Conservation (phyloP, 169 alveolate species). For the Plasmodium billcollinsi region DNA sequence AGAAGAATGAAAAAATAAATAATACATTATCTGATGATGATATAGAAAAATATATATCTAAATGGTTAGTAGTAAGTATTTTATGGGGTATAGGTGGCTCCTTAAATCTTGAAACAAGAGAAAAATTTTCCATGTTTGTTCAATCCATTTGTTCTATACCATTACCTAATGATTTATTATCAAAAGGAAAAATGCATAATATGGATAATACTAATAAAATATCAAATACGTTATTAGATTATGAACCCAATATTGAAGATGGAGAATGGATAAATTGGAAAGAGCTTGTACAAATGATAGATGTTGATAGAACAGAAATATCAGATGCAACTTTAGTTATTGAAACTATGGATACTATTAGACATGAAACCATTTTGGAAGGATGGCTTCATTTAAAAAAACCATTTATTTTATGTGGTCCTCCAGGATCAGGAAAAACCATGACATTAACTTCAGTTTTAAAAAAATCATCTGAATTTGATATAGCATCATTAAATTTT, state of each 20-base stretch:
- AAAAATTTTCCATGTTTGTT: slow-evolving; percentile 87
- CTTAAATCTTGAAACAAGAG: slow-evolving; percentile 89
- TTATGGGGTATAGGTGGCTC: slow-evolving; percentile 97
- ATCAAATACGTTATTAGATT: slow-evolving; percentile 92
- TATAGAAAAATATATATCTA: slow-evolving; percentile 86
- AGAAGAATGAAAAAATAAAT: slow-evolving; percentile 50
- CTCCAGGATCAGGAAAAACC: slow-evolving; percentile 99
- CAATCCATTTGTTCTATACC: slow-evolving; percentile 82
- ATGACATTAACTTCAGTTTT: slow-evolving; percentile 97
- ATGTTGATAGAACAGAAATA: slow-evolving; percentile 88
- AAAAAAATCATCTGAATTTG: slow-evolving; percentile 94
- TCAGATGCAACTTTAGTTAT: slow-evolving; percentile 96
- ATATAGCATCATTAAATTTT: slow-evolving; percentile 96
- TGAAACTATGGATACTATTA: slow-evolving; percentile 97
- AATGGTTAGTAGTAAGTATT: slow-evolving; percentile 89
- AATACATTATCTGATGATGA: slow-evolving; percentile 47
- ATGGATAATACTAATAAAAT: slow-evolving; percentile 20
- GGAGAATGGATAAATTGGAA: slow-evolving; percentile 96
- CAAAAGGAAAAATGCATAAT: slow-evolving; percentile 6
- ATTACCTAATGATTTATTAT: slow-evolving; percentile 77
- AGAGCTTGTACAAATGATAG: slow-evolving; percentile 93
- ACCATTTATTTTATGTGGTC: slow-evolving; percentile 98
- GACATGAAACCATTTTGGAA: slow-evolving; percentile 96
- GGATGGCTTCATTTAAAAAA: slow-evolving; percentile 96
- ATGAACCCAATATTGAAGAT: slow-evolving; percentile 93